phyloP scores from a whole-genome alignment of 2,329 filamentous ascomycete genomes.

The Monosporascus sp. region DNA sequence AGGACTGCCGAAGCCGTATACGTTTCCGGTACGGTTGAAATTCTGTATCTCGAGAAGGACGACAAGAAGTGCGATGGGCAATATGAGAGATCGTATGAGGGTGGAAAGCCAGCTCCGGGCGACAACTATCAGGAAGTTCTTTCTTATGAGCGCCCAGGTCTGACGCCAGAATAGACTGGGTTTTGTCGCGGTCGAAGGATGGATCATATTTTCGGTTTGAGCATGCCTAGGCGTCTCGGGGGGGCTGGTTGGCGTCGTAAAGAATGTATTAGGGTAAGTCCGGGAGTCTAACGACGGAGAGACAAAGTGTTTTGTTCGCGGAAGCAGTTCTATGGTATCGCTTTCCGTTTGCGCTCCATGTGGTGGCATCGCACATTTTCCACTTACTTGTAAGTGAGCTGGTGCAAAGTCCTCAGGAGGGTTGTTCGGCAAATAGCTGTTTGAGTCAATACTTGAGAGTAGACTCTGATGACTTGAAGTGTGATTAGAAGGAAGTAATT shows the following conservation, averaged over 20 bases:
- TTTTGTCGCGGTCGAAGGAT: constrained; percentile 7
- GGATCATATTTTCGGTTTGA: background rate
- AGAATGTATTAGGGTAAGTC: too few species aligned
- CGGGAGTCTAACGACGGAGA: too few species aligned
- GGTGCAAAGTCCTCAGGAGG: too few species aligned
- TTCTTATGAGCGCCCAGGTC: constrained; percentile 20
- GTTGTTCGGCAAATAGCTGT: too few species aligned
- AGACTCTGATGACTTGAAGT: background rate
- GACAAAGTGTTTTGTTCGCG: too few species aligned
- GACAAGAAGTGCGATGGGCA: constrained; percentile 18
- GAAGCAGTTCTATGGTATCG: too few species aligned
- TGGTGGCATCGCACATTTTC: too few species aligned
- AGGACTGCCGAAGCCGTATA: constrained; percentile 14
- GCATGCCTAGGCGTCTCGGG: too few species aligned
- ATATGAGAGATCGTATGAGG: constrained; percentile 17
- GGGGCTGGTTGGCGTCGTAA: too few species aligned
- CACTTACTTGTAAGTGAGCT: too few species aligned
- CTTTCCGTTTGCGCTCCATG: too few species aligned
- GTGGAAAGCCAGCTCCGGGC: constrained; percentile 20
- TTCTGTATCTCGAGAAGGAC: constrained; percentile 22
- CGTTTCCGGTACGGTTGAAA: constrained; percentile 13
- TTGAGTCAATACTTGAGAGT: too few species aligned
- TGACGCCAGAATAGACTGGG: constrained; percentile 13
- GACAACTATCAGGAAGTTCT: constrained; percentile 19
- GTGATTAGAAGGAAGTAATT: background rate